Evolutionary conservation across 208 protist genomes (phyloP).

Genomic region (Leishmania gerbilli): DNA sequence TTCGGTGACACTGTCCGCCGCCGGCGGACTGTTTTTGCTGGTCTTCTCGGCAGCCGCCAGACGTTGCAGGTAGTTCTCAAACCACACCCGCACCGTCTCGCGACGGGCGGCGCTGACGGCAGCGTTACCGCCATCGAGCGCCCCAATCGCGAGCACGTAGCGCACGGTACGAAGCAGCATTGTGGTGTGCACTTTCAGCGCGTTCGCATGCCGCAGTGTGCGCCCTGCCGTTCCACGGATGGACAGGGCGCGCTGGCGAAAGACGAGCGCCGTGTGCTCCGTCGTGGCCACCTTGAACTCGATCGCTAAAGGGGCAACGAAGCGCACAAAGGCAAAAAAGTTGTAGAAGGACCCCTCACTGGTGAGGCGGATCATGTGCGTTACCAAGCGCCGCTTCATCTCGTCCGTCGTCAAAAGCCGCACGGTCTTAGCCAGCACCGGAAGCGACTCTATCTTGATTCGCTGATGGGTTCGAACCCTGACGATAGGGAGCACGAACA

Average conservation of each 20-base stretch:
- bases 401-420: background rate
- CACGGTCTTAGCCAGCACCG: background rate
- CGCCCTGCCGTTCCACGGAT: background rate
- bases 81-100: slow-evolving; percentile 15
- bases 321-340: slow-evolving; percentile 41
- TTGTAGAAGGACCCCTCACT: background rate
- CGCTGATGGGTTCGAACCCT: background rate
- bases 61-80: slow-evolving; percentile 23
- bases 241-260: slow-evolving; percentile 42
- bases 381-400: background rate
- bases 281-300: slow-evolving; percentile 23
- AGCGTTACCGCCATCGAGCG: background rate
- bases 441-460: background rate
- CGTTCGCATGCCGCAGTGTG: background rate
- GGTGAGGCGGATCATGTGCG: slow-evolving; percentile 1
- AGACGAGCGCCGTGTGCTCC: slow-evolving; percentile 35
- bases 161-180: slow-evolving; percentile 19
- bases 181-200: slow-evolving; percentile 15
- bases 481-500: slow-evolving; percentile 11
- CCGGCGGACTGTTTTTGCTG: background rate
- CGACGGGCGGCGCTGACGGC: slow-evolving; percentile 3
- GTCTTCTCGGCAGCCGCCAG: background rate
- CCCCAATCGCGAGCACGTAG: slow-evolving; percentile 14
- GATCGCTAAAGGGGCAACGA: slow-evolving; percentile 39
- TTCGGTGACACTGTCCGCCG: background rate